These are phyloP conservation scores for Elaeagnus macrophylla DNA, from an alignment of 306 rosid genomes.

Conservation along the genomic window DNA sequence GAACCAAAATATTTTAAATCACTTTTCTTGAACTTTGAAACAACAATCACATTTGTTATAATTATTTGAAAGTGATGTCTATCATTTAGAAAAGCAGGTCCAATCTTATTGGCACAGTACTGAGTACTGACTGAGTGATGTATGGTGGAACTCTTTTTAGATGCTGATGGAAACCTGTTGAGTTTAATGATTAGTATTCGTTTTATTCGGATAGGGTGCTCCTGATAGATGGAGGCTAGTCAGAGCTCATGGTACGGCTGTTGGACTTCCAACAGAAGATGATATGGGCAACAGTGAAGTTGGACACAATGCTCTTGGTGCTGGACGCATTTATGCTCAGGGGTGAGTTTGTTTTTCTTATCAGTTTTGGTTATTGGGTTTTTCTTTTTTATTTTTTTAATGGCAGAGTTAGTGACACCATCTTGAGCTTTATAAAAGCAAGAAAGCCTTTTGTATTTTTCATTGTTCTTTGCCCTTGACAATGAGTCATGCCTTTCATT, in stretches of 20 bases:
- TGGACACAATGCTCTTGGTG: conserved; percentile 97
- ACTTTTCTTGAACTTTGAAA: no score
- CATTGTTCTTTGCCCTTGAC: neutral
- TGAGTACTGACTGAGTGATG: no score
- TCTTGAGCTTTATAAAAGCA: neutral
- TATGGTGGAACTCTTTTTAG: no score
- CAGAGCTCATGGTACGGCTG: conserved; percentile 85
- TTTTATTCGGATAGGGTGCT: conserved; percentile 41
- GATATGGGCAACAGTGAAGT: conserved; percentile 99
- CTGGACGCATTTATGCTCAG: conserved; percentile 92
- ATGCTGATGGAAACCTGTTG: no score
- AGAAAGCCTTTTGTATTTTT: neutral
- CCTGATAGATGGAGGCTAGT: conserved; percentile 90
- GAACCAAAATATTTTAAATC: no score
- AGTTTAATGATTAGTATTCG: neutral
- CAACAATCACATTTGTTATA: no score
- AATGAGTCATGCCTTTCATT: neutral
- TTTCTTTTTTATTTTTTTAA: no score
- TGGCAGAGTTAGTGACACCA: no score
- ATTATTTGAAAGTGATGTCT: no score
- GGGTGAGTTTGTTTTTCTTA: conserved; percentile 40
- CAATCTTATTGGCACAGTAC: no score
- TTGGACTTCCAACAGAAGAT: conserved; percentile 93
- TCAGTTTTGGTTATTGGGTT: no score
- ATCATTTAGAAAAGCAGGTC: no score